phyloP scores from a whole-genome alignment of 768 basidiomycete genomes.

The Amanita muscaria region DNA sequence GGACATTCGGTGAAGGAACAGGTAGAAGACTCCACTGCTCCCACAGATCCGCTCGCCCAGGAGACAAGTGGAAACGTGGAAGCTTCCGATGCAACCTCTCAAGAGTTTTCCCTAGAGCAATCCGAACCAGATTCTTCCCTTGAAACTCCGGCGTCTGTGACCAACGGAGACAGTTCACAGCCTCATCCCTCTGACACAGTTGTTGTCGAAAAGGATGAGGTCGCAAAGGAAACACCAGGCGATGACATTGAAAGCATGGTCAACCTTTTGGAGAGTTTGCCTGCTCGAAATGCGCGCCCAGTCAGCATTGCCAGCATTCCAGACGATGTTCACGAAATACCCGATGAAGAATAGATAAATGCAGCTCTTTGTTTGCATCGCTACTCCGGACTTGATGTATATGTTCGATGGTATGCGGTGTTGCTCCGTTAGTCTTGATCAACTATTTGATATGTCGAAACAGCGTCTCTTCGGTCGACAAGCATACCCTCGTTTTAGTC shows the following conservation, averaged over 20 bases:
- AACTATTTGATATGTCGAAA: too few species aligned
- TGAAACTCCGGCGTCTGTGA: too few species aligned
- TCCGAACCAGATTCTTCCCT: too few species aligned
- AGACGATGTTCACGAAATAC: slow-evolving; percentile 47
- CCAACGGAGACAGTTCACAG: too few species aligned
- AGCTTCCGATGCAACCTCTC: too few species aligned
- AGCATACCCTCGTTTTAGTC: slow-evolving; percentile 6
- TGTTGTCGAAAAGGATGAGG: too few species aligned
- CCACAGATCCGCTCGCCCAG: slow-evolving; percentile 2
- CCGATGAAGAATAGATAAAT: slow-evolving; percentile 36
- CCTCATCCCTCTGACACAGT: too few species aligned
- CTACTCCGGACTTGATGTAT: not conserved
- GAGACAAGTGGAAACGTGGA: not conserved
- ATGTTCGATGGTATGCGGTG: slow-evolving; percentile 1
- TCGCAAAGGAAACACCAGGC: slow-evolving; percentile 14
- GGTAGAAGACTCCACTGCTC: not conserved
- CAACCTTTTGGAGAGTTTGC: slow-evolving; percentile 47
- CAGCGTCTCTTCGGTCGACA: too few species aligned
- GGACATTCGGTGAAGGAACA: not conserved
- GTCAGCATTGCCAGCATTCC: slow-evolving; percentile 41
- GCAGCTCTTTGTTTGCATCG: not conserved
- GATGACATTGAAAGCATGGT: slow-evolving; percentile 58
- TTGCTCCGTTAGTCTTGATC: not conserved
- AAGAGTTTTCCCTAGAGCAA: too few species aligned
- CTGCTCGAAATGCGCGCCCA: slow-evolving; percentile 30